These are phyloP conservation scores for Tuctoria greenei DNA, from an alignment of 176 grass and related monocot species.

Conservation along the genomic window DNA sequence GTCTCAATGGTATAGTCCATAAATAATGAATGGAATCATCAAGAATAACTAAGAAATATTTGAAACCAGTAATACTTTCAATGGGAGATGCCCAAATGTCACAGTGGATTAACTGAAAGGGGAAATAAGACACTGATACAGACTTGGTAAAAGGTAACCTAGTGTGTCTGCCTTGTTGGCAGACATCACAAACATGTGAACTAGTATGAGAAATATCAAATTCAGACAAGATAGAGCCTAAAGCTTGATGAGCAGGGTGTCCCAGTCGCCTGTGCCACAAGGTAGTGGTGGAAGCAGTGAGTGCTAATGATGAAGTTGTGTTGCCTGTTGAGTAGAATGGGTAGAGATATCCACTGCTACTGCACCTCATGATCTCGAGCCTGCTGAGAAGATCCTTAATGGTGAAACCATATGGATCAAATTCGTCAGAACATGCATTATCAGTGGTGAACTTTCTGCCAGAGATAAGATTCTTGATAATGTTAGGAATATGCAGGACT, in stretches of 20 bases:
- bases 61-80: neutral
- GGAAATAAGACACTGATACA: neutral
- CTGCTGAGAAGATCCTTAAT: neutral
- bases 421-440: neutral
- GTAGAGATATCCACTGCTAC: neutral
- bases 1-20: neutral
- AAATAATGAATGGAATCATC: neutral
- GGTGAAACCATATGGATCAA: neutral
- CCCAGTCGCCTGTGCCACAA: neutral
- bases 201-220: too few species aligned
- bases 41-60: neutral
- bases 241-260: neutral
- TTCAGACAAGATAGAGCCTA: too few species aligned
- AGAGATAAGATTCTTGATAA: neutral
- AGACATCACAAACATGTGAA: neutral
- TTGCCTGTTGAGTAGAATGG: neutral
- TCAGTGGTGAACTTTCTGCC: neutral
- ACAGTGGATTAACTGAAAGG: neutral
- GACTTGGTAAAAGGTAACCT: neutral
- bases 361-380: neutral
- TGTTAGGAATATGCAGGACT: neutral
- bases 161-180: neutral
- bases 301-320: too few species aligned
- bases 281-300: too few species aligned
- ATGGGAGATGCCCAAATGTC: neutral